A percentile compares a stretch with the other conserved stretches of the same genome.
Evolutionary conservation across 805 yeast species (phyloP).

Genomic region (Teunomyces lycoperdinae): DNA sequence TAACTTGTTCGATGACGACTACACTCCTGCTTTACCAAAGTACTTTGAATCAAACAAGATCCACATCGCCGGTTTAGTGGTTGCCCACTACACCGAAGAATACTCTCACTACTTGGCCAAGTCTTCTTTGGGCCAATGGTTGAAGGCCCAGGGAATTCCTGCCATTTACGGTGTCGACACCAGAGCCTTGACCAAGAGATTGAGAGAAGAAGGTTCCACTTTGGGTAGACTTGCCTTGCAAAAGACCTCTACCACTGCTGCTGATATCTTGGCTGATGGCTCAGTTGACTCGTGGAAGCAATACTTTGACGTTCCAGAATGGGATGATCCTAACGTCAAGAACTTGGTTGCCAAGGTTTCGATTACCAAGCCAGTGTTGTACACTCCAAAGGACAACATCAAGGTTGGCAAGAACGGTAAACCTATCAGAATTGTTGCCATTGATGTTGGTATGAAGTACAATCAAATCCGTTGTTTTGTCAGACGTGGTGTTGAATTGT

Average conservation of each 20-base stretch:
- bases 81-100: conserved; percentile 95
- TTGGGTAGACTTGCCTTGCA: conserved; percentile 82
- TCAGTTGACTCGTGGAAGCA: conserved; percentile 49
- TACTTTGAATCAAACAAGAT: conserved; percentile 90
- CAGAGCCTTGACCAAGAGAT: conserved; percentile 87
- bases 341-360: conserved; percentile 94
- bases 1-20: conserved; percentile 61
- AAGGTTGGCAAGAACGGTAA: conserved; percentile 68
- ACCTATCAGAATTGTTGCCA: conserved; percentile 76
- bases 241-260: conserved; percentile 30
- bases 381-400: conserved; percentile 61
- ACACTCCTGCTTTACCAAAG: conserved; percentile 74
- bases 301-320: conserved; percentile 73
- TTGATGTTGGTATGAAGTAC: conserved; percentile 97
- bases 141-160: conserved; percentile 86
- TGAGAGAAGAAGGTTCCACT: conserved; percentile 90
- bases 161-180: conserved; percentile 98
- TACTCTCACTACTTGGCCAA: conserved; percentile 91
- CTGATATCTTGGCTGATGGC: conserved; percentile 28
- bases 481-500: conserved; percentile 91
- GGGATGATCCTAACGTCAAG: conserved; percentile 88
- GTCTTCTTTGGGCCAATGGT: conserved; percentile 92
- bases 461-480: conserved; percentile 97
- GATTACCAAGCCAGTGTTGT: conserved; percentile 68
- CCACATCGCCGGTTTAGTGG: conserved; percentile 95